Percentiles rank a stretch among this genome's conserved stretches.
Conservation (phyloP, 768 basidiomycete species). For the Pulveroboletus sp. region DNA sequence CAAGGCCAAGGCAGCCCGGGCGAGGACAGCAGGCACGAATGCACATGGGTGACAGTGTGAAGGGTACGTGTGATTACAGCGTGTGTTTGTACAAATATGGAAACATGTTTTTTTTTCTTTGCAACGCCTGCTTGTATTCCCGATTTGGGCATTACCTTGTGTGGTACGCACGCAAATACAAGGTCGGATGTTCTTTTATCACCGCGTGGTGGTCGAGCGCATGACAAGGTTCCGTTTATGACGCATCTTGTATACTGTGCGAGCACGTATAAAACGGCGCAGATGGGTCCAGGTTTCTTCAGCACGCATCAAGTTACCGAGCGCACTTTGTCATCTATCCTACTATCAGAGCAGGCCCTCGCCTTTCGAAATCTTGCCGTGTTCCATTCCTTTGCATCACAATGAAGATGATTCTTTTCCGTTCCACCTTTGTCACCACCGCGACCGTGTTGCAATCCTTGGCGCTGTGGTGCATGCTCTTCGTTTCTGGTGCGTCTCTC, state of each 20-base stretch:
- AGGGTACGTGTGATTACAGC: too few species aligned
- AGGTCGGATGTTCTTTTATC: neutral
- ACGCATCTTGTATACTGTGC: conserved; percentile 8
- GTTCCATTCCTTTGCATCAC: neutral
- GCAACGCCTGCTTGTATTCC: conserved; percentile 27
- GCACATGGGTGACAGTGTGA: too few species aligned
- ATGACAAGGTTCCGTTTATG: conserved; percentile 17
- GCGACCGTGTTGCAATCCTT: neutral
- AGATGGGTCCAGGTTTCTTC: neutral
- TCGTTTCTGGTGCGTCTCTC: conserved; percentile 12
- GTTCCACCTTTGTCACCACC: conserved; percentile 14
- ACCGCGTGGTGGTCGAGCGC: neutral
- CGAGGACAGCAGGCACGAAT: neutral
- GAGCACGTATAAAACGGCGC: conserved; percentile 9
- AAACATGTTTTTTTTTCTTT: too few species aligned
- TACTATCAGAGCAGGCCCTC: conserved; percentile 12
- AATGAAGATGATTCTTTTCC: conserved; percentile 24
- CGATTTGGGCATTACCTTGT: conserved; percentile 29
- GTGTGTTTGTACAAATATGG: too few species aligned
- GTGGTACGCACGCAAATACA: conserved; percentile 10
- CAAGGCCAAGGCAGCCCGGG: conserved; percentile 21
- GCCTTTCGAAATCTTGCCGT: neutral
- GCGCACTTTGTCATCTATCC: neutral
- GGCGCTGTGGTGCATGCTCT: conserved; percentile 9
- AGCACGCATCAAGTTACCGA: neutral